Conservation (phyloP, 2,329 filamentous ascomycete species). For the Septoria linicola region DNA sequence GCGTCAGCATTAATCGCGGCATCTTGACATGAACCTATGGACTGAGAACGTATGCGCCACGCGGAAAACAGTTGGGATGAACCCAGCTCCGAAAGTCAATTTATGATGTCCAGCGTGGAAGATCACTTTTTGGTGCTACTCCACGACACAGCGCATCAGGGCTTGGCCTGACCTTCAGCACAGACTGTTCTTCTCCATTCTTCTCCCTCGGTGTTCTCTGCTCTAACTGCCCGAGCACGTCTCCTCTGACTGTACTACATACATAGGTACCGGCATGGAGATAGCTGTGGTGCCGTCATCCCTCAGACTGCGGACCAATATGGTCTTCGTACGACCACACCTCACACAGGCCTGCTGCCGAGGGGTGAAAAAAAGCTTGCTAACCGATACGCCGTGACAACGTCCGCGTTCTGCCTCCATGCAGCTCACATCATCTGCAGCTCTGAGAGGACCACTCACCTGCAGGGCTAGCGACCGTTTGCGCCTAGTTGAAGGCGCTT, state of each 20-base stretch:
- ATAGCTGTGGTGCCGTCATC: neutral
- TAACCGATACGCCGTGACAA: slow-evolving; percentile 15
- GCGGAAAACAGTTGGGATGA: slow-evolving; percentile 3
- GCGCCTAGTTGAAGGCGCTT: slow-evolving; percentile 15
- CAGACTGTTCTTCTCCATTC: no score
- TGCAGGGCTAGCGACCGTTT: slow-evolving; percentile 15
- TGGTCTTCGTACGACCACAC: neutral
- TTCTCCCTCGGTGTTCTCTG: neutral
- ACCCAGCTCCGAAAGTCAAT: neutral
- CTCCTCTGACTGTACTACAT: neutral
- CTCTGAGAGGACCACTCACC: slow-evolving; percentile 7
- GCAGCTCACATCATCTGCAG: slow-evolving; percentile 10
- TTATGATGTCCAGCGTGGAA: no score
- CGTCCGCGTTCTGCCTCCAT: slow-evolving; percentile 8
- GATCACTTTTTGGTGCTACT: neutral
- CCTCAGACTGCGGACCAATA: neutral
- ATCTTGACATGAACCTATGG: neutral
- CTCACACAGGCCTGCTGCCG: neutral
- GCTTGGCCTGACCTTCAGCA: no score
- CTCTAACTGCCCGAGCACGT: neutral
- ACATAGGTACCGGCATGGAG: neutral
- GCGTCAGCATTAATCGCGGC: no score
- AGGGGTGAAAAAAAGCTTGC: slow-evolving; percentile 14
- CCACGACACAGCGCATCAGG: neutral
- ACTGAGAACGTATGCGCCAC: slow-evolving; percentile 3